Percentiles rank a stretch among this genome's conserved stretches.
phyloP scores from a whole-genome alignment of 2,329 filamentous ascomycete genomes.

The Nannizziopsis arthrosporioides region DNA sequence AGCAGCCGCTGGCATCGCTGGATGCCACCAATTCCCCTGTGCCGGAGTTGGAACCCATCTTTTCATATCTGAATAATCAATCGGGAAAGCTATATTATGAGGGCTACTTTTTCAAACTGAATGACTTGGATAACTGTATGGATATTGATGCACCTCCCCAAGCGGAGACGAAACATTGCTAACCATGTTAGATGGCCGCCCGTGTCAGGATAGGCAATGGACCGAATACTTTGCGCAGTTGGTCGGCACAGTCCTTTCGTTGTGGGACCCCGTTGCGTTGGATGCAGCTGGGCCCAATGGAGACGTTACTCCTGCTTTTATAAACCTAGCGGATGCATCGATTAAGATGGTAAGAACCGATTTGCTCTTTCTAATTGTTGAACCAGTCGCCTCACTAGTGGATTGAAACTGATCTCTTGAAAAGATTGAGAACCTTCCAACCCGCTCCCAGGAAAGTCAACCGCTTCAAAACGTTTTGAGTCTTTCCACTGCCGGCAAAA shows the following conservation, averaged over 20 bases:
- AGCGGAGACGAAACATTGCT: conserved; percentile 17
- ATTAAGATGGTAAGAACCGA: conserved; percentile 73
- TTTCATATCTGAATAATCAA: conserved; percentile 87
- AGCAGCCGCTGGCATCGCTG: not conserved
- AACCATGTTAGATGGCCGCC: conserved; percentile 59
- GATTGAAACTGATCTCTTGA: conserved; percentile 14
- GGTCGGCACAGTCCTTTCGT: conserved; percentile 82
- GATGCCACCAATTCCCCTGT: not conserved
- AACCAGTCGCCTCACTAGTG: conserved; percentile 2
- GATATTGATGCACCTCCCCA: conserved; percentile 20
- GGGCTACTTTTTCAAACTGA: conserved; percentile 92
- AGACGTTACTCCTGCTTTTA: conserved; percentile 80
- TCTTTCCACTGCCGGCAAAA: conserved; percentile 87
- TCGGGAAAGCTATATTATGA: conserved; percentile 95
- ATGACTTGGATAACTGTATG: conserved; percentile 85
- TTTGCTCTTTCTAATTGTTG: not conserved
- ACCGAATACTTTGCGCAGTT: conserved; percentile 95
- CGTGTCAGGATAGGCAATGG: conserved; percentile 79
- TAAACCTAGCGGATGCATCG: conserved; percentile 93
- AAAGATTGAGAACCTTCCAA: conserved; percentile 79
- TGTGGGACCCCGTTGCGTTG: conserved; percentile 90
- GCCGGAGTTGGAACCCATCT: conserved; percentile 87
- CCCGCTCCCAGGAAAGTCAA: conserved; percentile 64
- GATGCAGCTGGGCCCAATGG: conserved; percentile 76
- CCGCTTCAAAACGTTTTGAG: conserved; percentile 89